Conservation (phyloP, 306 rosid species). For the Purshia tridentata region DNA sequence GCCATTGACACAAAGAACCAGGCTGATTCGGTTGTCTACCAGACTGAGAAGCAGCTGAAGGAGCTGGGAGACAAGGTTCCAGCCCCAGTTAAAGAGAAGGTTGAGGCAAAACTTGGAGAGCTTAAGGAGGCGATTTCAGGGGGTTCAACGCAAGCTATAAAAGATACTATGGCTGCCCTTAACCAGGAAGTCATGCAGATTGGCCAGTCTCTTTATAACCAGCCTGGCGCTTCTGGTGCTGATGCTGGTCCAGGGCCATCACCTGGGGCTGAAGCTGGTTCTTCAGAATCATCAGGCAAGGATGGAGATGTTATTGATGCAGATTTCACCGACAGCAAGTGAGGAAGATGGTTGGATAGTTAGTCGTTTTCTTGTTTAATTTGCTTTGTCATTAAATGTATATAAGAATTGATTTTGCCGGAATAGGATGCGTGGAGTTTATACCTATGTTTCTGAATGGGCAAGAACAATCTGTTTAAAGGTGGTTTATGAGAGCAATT, state of each 20-base stretch:
- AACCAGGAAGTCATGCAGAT: slow-evolving; percentile 76
- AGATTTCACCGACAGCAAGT: slow-evolving; percentile 61
- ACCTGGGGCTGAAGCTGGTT: slow-evolving; percentile 53
- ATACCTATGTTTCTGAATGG: too few species aligned
- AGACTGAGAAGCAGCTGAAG: slow-evolving; percentile 74
- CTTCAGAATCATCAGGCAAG: slow-evolving; percentile 53
- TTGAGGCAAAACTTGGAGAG: slow-evolving; percentile 63
- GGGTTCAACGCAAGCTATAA: slow-evolving; percentile 53
- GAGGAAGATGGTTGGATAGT: slow-evolving; percentile 21
- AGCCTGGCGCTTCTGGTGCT: slow-evolving; percentile 56
- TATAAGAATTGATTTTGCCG: slow-evolving; percentile 21
- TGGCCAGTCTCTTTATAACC: slow-evolving; percentile 72
- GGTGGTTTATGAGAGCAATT: too few species aligned
- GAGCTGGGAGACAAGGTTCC: slow-evolving; percentile 75
- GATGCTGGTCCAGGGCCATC: slow-evolving; percentile 25
- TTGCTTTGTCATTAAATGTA: slow-evolving; percentile 3
- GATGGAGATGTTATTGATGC: slow-evolving; percentile 59
- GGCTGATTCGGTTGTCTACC: slow-evolving; percentile 76
- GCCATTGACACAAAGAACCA: slow-evolving; percentile 85
- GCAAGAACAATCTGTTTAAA: too few species aligned
- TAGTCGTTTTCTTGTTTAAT: not conserved
- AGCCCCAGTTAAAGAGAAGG: slow-evolving; percentile 60
- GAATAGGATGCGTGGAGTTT: not conserved
- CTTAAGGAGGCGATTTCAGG: slow-evolving; percentile 66
- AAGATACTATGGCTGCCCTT: slow-evolving; percentile 65